Conservation (phyloP, 1,284 basidiomycete species). For the Trichosporon sp. region DNA sequence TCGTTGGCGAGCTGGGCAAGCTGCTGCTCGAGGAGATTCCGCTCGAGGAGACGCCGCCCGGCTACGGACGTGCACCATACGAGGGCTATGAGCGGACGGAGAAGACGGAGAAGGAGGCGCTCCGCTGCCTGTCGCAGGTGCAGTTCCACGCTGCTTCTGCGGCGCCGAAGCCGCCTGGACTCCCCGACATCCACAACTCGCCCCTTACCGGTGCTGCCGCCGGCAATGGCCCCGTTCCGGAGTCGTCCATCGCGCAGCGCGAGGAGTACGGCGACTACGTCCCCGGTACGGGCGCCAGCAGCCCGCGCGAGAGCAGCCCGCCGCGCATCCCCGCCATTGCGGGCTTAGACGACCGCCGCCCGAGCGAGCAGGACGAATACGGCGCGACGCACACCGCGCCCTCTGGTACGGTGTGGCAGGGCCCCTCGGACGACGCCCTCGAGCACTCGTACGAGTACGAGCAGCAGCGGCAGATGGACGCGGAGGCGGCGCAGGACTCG, state of each 20-base stretch:
- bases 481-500: slow-evolving; percentile 24
- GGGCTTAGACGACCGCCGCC: slow-evolving; percentile 17
- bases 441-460: slow-evolving; percentile 49
- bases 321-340: slow-evolving; percentile 23
- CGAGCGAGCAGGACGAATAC: slow-evolving; percentile 35
- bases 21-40: slow-evolving; percentile 78
- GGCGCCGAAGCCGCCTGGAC: slow-evolving; percentile 48
- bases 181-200: slow-evolving; percentile 36
- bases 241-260: slow-evolving; percentile 40
- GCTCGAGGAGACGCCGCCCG: slow-evolving; percentile 76
- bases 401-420: slow-evolving; percentile 4
- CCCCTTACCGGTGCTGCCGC: neutral
- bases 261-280: slow-evolving; percentile 49
- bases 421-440: slow-evolving; percentile 4
- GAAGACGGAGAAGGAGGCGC: slow-evolving; percentile 66
- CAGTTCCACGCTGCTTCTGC: slow-evolving; percentile 47
- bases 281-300: slow-evolving; percentile 32
- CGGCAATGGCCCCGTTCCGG: slow-evolving; percentile 4
- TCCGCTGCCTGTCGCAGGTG: slow-evolving; percentile 58
- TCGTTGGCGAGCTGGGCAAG: slow-evolving; percentile 80
- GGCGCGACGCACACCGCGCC: slow-evolving; percentile 32
- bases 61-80: slow-evolving; percentile 74
- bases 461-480: slow-evolving; percentile 48
- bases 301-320: slow-evolving; percentile 1
- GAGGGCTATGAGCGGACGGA: slow-evolving; percentile 64